Evolutionary conservation across 2,329 filamentous ascomycete genomes (phyloP), one percentile per base, ranked within the genome.

Genomic region (Cladosporium halotolerans): DNA sequence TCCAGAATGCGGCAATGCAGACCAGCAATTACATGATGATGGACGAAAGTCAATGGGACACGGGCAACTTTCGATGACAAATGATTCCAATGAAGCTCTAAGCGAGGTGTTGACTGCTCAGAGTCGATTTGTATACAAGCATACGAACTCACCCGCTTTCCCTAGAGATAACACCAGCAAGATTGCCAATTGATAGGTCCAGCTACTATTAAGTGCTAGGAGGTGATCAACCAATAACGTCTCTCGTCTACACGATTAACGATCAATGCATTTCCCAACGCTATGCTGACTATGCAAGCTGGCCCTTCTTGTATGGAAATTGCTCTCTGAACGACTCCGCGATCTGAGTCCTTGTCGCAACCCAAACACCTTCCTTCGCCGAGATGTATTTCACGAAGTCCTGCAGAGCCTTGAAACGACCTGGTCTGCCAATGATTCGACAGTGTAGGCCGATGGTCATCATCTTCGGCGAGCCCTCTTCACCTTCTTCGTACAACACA

Each of bases 391-490:
- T 73, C 1, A 79, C 73, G 60, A 80, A 79, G 51, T 77, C 72
- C 60, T 73, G 69, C 40, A 82, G 60, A 1, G 78, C 79, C 43
- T 69, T 71, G 55, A 76, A 76, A 1, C 79, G 68, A 3, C 76
- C 79, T 0, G 78, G 78, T 33, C 76, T 72, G 1, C 78, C 79
- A 34, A 77, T 73, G 51, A 78, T 77, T 6, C 77, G 71, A 57
- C 76, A 79, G 61, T 80, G 78, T 23, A 80, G 61, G 1, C 74
- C 76, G 19, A 81, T 72, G 0, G 78, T 80, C 78, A 81, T 81
- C 78, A 80, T 80, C 66, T 78, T 79, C 4, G 76, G 76, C 57
- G 63, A 64, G 1, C 76, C 76, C 9, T 69, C 69, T 48, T 70
- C 63, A 1, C 76, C 77, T 56, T 80, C 77, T 31, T 75, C 75